phyloP scores from a whole-genome alignment of 805 yeast genomes.

The Yarrowia alimentaria region DNA sequence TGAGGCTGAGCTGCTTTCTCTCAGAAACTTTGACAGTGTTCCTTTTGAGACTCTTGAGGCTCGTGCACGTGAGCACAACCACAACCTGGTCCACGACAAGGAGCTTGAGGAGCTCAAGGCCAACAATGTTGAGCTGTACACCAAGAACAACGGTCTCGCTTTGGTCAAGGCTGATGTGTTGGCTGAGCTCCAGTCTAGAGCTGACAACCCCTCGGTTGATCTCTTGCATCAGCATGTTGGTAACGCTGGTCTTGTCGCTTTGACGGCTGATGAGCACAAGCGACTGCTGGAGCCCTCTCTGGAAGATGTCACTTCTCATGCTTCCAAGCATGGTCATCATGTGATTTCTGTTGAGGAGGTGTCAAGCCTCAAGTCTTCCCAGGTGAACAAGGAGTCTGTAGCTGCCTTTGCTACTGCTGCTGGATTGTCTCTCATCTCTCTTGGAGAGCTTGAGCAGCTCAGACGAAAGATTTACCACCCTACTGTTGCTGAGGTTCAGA shows the following conservation, averaged over 20 bases:
- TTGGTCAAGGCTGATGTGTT: slow-evolving; percentile 31
- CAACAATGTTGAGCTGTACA: slow-evolving; percentile 21
- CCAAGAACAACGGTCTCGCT: slow-evolving; percentile 24
- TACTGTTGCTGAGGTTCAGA: slow-evolving; percentile 4
- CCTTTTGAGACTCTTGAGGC: slow-evolving; percentile 33
- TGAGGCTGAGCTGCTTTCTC: slow-evolving; percentile 1
- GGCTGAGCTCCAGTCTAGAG: slow-evolving; percentile 30
- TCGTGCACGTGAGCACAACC: slow-evolving; percentile 38
- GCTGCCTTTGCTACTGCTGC: neutral
- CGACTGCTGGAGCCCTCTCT: slow-evolving; percentile 3
- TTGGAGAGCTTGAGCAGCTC: neutral
- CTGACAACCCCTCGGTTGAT: slow-evolving; percentile 9
- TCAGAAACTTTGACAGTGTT: neutral
- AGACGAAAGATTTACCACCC: slow-evolving; percentile 25
- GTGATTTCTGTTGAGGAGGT: slow-evolving; percentile 13
- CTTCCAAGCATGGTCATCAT: neutral
- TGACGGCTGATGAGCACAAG: neutral
- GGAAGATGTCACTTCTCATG: neutral
- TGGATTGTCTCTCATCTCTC: slow-evolving; percentile 26
- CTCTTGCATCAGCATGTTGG: neutral
- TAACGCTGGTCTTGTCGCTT: slow-evolving; percentile 3
- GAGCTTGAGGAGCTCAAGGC: slow-evolving; percentile 12
- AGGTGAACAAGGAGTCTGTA: slow-evolving; percentile 11
- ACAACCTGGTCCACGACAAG: slow-evolving; percentile 34
- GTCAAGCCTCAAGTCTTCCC: neutral